Conservation (phyloP, 2,329 filamentous ascomycete genomes). For the Sphaerulina musiva region DNA sequence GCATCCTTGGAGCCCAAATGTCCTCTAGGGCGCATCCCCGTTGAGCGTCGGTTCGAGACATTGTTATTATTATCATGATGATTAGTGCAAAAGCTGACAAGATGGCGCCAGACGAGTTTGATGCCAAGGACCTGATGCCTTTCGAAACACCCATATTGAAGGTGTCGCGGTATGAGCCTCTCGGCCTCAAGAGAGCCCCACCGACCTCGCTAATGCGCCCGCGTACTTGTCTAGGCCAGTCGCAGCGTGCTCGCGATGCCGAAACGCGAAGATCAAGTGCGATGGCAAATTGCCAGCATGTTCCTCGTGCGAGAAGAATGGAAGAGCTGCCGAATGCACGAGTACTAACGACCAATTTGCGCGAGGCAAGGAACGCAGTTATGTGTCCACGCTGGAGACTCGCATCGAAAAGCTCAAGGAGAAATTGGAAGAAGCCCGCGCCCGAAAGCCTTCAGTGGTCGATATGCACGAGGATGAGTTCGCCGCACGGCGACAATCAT, state of each 20-base stretch:
- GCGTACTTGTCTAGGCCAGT: constrained; percentile 15
- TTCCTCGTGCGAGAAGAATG: constrained; percentile 88
- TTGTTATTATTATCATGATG: no score
- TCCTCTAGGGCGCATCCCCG: neutral
- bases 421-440: constrained; percentile 59
- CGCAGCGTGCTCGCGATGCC: constrained; percentile 68
- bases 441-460: constrained; percentile 64
- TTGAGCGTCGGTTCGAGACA: no score
- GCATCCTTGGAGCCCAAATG: neutral
- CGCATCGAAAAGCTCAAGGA: constrained; percentile 82
- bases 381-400: constrained; percentile 90
- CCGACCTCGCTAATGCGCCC: constrained; percentile 8
- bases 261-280: constrained; percentile 93
- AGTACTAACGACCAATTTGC: constrained; percentile 95
- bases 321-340: constrained; percentile 79
- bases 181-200: neutral
- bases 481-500: constrained; percentile 45
- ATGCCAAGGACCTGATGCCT: constrained; percentile 36
- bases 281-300: constrained; percentile 94
- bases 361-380: constrained; percentile 89
- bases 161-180: constrained; percentile 66
- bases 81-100: constrained; percentile 7
- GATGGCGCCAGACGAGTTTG: constrained; percentile 25
- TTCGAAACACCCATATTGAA: constrained; percentile 56
- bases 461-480: constrained; percentile 56